A percentile compares a stretch with the other conserved stretches of the same genome.
Evolutionary conservation across 2,329 filamentous ascomycete genomes (phyloP).

Genomic region (Tolypocladium tundrense): DNA sequence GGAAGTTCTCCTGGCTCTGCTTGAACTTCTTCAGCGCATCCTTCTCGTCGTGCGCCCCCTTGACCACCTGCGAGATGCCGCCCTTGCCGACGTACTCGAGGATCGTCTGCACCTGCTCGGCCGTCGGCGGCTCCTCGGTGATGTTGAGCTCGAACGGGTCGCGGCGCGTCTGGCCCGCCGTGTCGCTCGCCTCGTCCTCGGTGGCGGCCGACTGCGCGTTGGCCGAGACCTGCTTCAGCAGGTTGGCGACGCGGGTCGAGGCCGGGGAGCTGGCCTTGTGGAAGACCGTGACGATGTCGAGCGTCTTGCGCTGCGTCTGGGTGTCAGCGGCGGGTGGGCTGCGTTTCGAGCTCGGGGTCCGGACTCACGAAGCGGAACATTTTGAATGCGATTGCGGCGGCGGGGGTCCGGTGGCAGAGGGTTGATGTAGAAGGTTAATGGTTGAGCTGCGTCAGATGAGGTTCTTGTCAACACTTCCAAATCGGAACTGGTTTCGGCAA

Average conservation of each 20-base stretch:
- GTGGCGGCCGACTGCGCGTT: conserved; percentile 58
- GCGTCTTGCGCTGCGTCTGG: conserved; percentile 54
- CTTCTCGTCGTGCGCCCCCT: conserved; percentile 60
- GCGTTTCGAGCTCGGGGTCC: not conserved
- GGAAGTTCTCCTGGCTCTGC: conserved; percentile 56
- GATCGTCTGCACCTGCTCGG: conserved; percentile 74
- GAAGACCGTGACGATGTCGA: conserved; percentile 93
- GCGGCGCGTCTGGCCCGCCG: conserved; percentile 47
- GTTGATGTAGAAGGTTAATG: not conserved
- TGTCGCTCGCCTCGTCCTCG: conserved; percentile 62
- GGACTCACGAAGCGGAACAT: conserved; percentile 15
- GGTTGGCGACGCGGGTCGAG: conserved; percentile 61
- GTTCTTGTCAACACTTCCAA: not conserved
- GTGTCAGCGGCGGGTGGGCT: conserved; percentile 8
- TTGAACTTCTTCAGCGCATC: conserved; percentile 77
- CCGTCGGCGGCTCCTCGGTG: conserved; percentile 68
- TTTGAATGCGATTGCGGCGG: not conserved
- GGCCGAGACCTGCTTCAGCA: conserved; percentile 73
- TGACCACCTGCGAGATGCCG: conserved; percentile 52
- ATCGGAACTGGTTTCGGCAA: not conserved
- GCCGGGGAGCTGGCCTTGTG: conserved; percentile 68
- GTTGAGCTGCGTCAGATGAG: not conserved
- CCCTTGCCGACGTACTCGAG: conserved; percentile 66
- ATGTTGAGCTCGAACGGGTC: conserved; percentile 80
- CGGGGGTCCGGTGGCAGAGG: not conserved